Evolutionary conservation across 2,329 filamentous ascomycete species (phyloP), one percentile per base, ranked within the genome.

Genomic region (Leptographium radiaticola): DNA sequence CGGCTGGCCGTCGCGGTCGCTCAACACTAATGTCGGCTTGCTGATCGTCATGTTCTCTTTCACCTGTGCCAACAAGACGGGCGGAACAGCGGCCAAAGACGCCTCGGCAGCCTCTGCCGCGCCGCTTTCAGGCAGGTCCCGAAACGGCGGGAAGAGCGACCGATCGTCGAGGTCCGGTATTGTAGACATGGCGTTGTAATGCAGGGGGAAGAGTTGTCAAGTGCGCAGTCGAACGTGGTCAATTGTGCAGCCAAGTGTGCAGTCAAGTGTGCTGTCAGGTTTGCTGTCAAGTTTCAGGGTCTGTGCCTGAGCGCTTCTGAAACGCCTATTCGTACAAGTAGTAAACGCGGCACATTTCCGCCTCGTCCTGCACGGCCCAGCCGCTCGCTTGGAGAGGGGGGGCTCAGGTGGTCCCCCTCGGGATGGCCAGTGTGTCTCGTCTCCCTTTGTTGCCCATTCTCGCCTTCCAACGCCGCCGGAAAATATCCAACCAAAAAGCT

Each of bases 21-120:
- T 63, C 18, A 68, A 67, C 51, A 75, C 70, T 1, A 75, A 67
- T 5, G 74, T 76, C 7, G 74, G 73, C 57, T 75, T 71, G 20
- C 67, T 75, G 58, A 76, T 73, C 43, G 73, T 71, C 63, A 70
- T 71, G 63, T 75, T 67, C 57, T 75, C 67, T 56, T 70, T 70
- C 53, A 75, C 64, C 54, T 74, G 68, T 42, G 69, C 72, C 13
- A 76, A 64, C 40, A 75, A 67, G 58, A 67, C 69, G 64, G 67
- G 67, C 39, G 15, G 15, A 51, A 42, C 47, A 49, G 53, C 44
- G 49, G 48, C 25, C 25, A 5, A 25, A 13, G 34, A 36, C 34
- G 34, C 34, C 34, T 36, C 34, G 34, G 12, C 34, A 13, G 6
- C 34, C 9, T 3, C 34, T 9, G 12, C 4, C 9, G 34, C 34